These are phyloP conservation scores for Solanum tarijense DNA, from an alignment of 257 asterid genomes.

Conservation along the genomic window DNA sequence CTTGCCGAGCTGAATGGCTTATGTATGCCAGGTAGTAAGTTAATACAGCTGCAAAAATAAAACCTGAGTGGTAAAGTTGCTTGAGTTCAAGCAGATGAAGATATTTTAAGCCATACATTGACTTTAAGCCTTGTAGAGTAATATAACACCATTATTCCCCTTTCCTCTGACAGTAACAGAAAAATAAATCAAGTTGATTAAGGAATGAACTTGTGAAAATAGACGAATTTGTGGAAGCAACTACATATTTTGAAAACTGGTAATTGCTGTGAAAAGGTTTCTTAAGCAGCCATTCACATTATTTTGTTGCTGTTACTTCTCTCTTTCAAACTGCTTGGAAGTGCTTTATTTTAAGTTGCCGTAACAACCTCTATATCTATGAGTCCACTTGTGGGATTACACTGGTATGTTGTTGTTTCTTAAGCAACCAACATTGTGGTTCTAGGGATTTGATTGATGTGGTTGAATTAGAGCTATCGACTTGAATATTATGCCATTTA, in stretches of 20 bases:
- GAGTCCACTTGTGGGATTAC: neutral
- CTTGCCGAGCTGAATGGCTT: constrained; percentile 29
- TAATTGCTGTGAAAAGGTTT: neutral
- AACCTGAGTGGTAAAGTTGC: neutral
- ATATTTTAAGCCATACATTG: constrained; percentile 5
- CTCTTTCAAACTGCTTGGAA: neutral
- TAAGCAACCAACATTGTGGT: neutral
- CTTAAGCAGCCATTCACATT: neutral
- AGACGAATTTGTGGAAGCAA: neutral
- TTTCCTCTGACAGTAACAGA: neutral
- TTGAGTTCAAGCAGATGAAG: constrained; percentile 7
- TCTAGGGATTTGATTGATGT: neutral
- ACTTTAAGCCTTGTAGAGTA: neutral
- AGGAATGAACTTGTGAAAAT: neutral
- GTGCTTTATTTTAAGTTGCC: neutral
- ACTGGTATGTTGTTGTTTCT: neutral
- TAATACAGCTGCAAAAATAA: constrained; percentile 2
- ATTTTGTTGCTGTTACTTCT: neutral
- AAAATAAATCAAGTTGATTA: neutral
- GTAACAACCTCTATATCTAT: neutral
- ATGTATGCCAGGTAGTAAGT: constrained; percentile 12
- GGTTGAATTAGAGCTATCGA: neutral
- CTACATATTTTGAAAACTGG: neutral
- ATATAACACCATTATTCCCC: neutral
- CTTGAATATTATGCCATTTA: neutral